Base-by-base conservation (phyloP, 768 basidiomycete genomes). In the Suillus hirtellus region DNA sequence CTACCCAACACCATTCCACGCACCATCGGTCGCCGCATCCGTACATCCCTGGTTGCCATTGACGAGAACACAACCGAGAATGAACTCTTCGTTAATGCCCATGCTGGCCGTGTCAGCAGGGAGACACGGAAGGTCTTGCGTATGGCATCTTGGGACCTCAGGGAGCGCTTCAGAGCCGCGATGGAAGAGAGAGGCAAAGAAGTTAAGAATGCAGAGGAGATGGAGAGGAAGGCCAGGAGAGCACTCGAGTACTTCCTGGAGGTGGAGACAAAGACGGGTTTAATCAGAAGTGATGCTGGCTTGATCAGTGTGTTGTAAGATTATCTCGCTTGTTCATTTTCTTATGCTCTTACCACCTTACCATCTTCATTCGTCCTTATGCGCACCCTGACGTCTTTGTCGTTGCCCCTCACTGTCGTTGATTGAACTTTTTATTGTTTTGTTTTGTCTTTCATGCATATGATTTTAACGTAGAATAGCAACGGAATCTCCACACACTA, bases 61-160 rank as follows among this genome's bases (percentile, higher is more conserved):
- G 79, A 80, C 50, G 81, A 81, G 37, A 79, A 74, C 27, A 77
- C 80, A 21, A 82, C 83, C 27, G 76, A 79, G 40, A 83, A 85
- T 54, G 81, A 86, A 59, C 74, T 80, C 37, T 95, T 89, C 70
- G 82, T 89, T 37, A 85, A 88, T 62, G 80, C 77, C 2, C 89
- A 98, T 71, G 82, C 85, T 2, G 81, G 79, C 49, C 82, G 96
- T 24, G 83, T 98, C 46, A 79, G 86, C 60, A 81, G 87, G 43
- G 96, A 99, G 82, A 92, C 94, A 27, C 84, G 96, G 69, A 98
- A 98, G 79, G 96, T 99, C 53, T 78, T 99, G 64, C 82, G 96
- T 55, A 75, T 95, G 37, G 96, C 92, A 21, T 88, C 90, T 24
- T 98, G 93, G 93, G 96, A 98, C 74, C 72, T 96, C 64, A 84